Evolutionary conservation across 768 basidiomycete genomes (phyloP), one percentile per base, ranked within the genome.

Genomic region (Stropharia rugosoannulata): DNA sequence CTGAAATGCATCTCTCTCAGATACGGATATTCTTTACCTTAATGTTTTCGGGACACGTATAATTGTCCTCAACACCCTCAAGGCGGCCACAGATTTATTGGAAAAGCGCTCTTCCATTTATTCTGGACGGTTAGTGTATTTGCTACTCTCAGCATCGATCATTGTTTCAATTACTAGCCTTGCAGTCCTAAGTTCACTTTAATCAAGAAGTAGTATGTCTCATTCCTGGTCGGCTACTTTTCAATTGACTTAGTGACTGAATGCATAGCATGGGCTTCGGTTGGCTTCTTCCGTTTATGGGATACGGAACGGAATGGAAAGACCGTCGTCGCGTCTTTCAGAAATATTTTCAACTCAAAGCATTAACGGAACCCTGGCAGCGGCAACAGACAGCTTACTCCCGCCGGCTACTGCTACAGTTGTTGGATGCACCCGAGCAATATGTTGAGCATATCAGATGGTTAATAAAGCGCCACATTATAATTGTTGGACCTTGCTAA

Each of bases 311-410:
- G 38, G 16, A 29, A 15, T 78, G 78, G 77, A 71, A 70, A 42
- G 64, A 66, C 1, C 70, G 72, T 29, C 70, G 79, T 9, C 68
- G 71, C 12, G 49, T 72, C 16, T 76, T 79, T 59, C 71, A 71
- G 37, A 68, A 73, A 35, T 71, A 76, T 54, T 73, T 79, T 56
- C 71, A 76, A 15, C 36, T 47, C 13, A 64, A 62, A 1, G 62
- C 62, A 16, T 68, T 68, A 0, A 60, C 63, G 1, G 54, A 59
- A 27, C 60, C 58, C 11, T 71, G 67, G 40, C 64, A 68, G 44
- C 56, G 59, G 11, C 59, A 59, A 32, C 64, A 69, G 50, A 35
- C 64, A n/a, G 58, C 63, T 44, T 68, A 68, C 19, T 59, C 67
- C 2, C 63, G 68, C 12, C 56, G 60, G 19, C 61, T 80, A 5